Evolutionary conservation across 148 eudicot species (phyloP).

Genomic region (Rhododendron simsii): DNA sequence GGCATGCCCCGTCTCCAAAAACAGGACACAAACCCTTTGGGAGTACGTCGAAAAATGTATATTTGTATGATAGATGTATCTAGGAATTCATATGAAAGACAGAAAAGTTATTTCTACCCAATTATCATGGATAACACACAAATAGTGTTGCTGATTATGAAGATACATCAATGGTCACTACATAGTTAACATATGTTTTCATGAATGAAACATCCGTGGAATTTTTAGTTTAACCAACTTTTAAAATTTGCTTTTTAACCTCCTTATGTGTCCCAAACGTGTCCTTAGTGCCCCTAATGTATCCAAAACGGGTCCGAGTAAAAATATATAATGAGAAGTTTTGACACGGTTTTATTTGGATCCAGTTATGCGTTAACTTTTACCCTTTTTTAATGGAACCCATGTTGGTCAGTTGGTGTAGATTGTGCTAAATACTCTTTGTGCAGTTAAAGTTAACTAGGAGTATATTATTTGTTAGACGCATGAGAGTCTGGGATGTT

Average conservation of each 20-base stretch:
- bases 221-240: background rate
- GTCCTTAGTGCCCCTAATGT: no score
- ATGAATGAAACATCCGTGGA: background rate
- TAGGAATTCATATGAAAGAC: no score
- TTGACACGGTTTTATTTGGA: background rate
- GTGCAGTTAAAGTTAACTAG: background rate
- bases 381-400: background rate
- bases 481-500: background rate
- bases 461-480: background rate
- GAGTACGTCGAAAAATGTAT: no score
- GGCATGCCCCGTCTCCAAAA: no score
- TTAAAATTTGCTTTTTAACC: background rate
- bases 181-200: background rate
- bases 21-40: no score
- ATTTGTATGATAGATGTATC: no score
- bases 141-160: background rate
- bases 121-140: background rate
- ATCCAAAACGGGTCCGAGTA: no score
- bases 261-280: background rate
- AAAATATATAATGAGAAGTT: background rate
- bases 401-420: background rate
- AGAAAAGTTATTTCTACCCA: no score
- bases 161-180: background rate
- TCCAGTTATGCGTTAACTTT: background rate
- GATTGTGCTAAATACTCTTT: background rate